Evolutionary conservation across 495 filamentous ascomycete species (phyloP), one percentile per base, ranked within the genome.

Genomic region (Penicillium ochrochloron): DNA sequence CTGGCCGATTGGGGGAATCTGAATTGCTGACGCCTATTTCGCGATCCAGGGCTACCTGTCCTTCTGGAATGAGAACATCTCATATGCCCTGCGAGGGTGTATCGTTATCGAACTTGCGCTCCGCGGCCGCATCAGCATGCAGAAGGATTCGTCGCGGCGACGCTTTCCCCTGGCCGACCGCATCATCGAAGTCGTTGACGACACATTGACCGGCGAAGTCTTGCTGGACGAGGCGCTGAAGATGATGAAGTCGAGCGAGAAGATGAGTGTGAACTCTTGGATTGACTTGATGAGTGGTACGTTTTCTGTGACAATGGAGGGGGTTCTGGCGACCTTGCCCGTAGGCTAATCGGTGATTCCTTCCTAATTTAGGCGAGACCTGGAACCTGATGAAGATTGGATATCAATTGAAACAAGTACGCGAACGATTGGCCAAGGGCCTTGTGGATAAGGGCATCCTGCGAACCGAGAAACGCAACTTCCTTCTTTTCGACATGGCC

Each of bases 371-470:
- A 99, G 95, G 95, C 67, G 95, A 99, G 80, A 99, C 95, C 62
- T 99, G 95, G 95, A 99, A 99, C 70, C 82, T 99, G 59, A 97
- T 99, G 95, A 99, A 99, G 80, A 99, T 99, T 70, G 95, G 95
- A 73, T 99, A 99, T 80, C 95, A 98, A 83, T 85, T 99, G 64
- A 99, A 99, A 78, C 95, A 99, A 83, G 95, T 99, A 57, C 94
- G 95, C 71, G 95, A 99, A 83, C 92, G 95, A 56, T 86, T 98
- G 54, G 92, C 92, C 67, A 99, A 99, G 77, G 95, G 95, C n/a
- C 87, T 99, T 31, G 95, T 99, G 33, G 95, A 99, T 78, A 99
- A 99, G 80, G 95, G 95, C 59, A 97, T 99, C 75, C 87, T 99
- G 54, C 91, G 95, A 70, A 99, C 95, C 61, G 95, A 99, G 78